These are phyloP conservation scores for Fusarium miscanthi DNA, from an alignment of 2,329 filamentous ascomycete species.

Conservation along the genomic window DNA sequence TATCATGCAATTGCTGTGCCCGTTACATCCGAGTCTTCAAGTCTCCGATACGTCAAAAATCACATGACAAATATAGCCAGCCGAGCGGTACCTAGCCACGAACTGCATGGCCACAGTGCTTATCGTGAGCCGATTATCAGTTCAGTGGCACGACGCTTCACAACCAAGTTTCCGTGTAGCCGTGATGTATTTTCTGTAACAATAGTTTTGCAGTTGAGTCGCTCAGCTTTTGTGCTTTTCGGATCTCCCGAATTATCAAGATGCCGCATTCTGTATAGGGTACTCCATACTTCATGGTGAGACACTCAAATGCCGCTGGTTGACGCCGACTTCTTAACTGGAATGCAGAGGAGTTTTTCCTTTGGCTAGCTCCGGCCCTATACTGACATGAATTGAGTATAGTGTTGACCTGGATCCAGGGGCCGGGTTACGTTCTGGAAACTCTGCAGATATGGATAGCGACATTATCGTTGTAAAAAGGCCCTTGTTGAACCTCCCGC, in stretches of 20 bases:
- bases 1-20: constrained; percentile 32
- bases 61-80: background rate
- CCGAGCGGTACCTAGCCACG: background rate
- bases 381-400: constrained; percentile 12
- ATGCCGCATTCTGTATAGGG: constrained; percentile 16
- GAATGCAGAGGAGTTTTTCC: constrained; percentile 36
- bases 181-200: background rate
- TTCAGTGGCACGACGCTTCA: constrained; percentile 36
- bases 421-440: constrained; percentile 34
- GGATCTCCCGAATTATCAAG: constrained; percentile 13
- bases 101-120: constrained; percentile 21
- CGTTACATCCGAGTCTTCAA: constrained; percentile 13
- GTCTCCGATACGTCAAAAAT: constrained; percentile 18
- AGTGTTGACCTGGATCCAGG: constrained; percentile 6
- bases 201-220: constrained; percentile 2
- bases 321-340: constrained; percentile 27
- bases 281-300: constrained; percentile 2
- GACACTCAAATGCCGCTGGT: constrained; percentile 1
- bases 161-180: constrained; percentile 9
- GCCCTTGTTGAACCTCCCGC: constrained; percentile 63
- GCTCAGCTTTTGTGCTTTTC: background rate
- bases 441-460: constrained; percentile 65
- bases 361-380: constrained; percentile 8
- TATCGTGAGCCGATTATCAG: constrained; percentile 32
- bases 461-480: constrained; percentile 71